A percentile compares a stretch with the other conserved stretches of the same genome.
These are phyloP conservation scores for Emericellopsis cladophorae DNA, from an alignment of 2,329 filamentous ascomycete genomes.

Conservation along the genomic window DNA sequence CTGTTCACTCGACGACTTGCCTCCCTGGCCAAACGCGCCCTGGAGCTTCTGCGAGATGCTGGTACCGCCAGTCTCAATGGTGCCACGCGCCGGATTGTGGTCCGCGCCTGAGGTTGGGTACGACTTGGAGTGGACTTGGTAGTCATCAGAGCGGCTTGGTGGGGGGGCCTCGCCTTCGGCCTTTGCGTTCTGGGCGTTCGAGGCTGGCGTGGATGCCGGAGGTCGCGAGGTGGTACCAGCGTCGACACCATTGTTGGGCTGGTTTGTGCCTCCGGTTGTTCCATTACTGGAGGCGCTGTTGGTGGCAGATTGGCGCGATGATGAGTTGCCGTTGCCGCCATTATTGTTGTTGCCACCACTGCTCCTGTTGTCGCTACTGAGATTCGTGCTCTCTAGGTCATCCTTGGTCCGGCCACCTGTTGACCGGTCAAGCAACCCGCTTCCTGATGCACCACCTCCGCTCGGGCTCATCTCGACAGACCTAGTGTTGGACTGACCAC, in stretches of 20 bases:
- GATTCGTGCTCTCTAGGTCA: not conserved
- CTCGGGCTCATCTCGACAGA: constrained; percentile 10
- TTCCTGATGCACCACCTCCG: too few species aligned
- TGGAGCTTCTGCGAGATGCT: constrained; percentile 5
- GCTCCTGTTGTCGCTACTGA: not conserved
- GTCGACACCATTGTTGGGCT: too few species aligned
- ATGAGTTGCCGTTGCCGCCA: not conserved
- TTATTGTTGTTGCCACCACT: not conserved
- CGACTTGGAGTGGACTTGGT: not conserved
- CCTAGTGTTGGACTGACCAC: constrained; percentile 13
- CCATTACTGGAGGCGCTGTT: not conserved
- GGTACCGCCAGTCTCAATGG: not conserved
- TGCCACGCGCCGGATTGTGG: not conserved
- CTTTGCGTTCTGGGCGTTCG: not conserved
- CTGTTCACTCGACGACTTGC: constrained; percentile 4
- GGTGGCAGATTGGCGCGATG: not conserved
- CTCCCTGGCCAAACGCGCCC: constrained; percentile 12
- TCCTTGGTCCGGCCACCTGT: constrained; percentile 4
- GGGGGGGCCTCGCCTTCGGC: not conserved
- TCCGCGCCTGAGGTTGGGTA: not conserved
- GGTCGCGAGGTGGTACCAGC: not conserved
- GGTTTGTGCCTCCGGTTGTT: not conserved
- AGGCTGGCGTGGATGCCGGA: not conserved
- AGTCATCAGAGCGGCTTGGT: not conserved
- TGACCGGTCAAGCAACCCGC: not conserved